phyloP scores from a whole-genome alignment of 2,329 filamentous ascomycete species.

The Diaporthe sp. region DNA sequence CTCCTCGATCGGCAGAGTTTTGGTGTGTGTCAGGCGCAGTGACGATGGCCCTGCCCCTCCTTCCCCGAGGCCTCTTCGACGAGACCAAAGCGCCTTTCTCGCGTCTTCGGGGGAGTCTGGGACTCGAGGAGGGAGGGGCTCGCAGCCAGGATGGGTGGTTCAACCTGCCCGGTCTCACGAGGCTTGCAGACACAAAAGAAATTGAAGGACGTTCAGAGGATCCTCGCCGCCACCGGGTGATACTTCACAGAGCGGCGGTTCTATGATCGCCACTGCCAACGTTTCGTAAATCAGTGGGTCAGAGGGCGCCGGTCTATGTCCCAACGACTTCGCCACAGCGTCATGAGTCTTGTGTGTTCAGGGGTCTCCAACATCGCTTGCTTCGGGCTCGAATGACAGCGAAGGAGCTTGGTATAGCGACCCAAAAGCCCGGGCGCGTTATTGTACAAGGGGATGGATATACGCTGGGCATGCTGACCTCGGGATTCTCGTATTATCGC shows the following conservation, averaged over 20 bases:
- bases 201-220: not conserved
- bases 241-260: not conserved
- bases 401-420: not conserved
- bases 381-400: not conserved
- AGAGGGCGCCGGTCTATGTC: not conserved
- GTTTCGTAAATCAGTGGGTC: constrained; percentile 1
- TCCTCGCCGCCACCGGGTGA: not conserved
- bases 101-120: no score
- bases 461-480: not conserved
- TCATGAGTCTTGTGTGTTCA: not conserved
- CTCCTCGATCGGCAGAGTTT: not conserved
- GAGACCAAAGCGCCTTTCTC: not conserved
- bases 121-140: not conserved
- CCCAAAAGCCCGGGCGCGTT: not conserved
- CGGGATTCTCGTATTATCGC: not conserved
- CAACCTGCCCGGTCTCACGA: not conserved
- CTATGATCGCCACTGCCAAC: not conserved
- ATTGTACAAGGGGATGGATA: not conserved
- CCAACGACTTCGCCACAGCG: constrained; percentile 1
- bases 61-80: no score
- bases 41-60: not conserved
- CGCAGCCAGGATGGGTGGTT: not conserved
- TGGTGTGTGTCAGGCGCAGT: not conserved
- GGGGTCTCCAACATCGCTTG: not conserved
- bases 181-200: not conserved